Conservation (phyloP, 2,329 filamentous ascomycete species). For the Monilinia fructicola region DNA sequence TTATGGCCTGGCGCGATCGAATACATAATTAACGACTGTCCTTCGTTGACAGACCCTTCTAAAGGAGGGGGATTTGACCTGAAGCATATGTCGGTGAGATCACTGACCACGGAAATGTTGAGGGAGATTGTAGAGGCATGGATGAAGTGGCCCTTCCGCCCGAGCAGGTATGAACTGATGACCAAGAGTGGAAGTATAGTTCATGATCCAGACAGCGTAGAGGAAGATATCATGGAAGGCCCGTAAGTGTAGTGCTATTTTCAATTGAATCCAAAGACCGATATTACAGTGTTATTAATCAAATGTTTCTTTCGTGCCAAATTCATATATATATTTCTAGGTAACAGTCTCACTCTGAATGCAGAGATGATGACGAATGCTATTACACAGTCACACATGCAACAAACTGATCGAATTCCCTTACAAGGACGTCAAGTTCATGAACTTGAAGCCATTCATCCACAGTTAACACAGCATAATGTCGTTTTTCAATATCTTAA, state of each 20-base stretch:
- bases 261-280: not conserved
- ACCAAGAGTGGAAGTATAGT: conserved; percentile 15
- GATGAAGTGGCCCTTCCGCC: conserved; percentile 65
- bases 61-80: conserved; percentile 47
- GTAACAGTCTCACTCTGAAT: not conserved
- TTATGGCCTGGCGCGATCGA: conserved; percentile 62
- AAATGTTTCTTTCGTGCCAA: not conserved
- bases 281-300: not conserved
- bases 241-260: not conserved
- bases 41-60: conserved; percentile 49
- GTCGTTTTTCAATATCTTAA: not conserved
- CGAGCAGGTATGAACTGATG: conserved; percentile 61
- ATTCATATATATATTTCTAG: not conserved
- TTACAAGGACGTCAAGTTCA: too few species aligned
- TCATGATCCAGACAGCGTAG: conserved; percentile 6
- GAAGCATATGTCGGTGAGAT: conserved; percentile 48
- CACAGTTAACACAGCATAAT: not conserved
- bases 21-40: conserved; percentile 51
- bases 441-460: not conserved
- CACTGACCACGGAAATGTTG: conserved; percentile 55
- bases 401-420: too few species aligned
- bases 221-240: not conserved
- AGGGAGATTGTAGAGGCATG: conserved; percentile 59
- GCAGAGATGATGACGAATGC: not conserved
- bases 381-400: not conserved